phyloP scores from a whole-genome alignment of 352 stramenopile genomes.

The Globisporangium perplexum region DNA sequence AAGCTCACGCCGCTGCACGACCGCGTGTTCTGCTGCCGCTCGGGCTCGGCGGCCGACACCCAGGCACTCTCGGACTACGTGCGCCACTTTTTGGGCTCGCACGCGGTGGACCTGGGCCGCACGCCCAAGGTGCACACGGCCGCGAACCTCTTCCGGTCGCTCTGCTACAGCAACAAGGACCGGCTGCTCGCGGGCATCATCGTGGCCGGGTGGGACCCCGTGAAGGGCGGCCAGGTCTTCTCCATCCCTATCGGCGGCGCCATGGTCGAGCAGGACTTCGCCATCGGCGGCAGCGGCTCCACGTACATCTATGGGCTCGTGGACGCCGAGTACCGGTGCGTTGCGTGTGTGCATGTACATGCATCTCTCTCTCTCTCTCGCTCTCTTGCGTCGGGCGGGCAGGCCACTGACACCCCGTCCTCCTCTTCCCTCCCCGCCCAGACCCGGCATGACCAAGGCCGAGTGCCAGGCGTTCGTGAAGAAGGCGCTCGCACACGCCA shows the following conservation, averaged over 20 bases:
- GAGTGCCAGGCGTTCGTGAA: constrained; percentile 94
- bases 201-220: constrained; percentile 95
- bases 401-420: too few species aligned
- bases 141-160: constrained; percentile 94
- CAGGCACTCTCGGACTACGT: constrained; percentile 89
- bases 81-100: constrained; percentile 70
- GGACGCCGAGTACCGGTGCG: constrained; percentile 90
- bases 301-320: constrained; percentile 98
- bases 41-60: constrained; percentile 96
- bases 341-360: constrained; percentile 2
- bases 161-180: constrained; percentile 99
- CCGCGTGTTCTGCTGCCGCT: constrained; percentile 97
- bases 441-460: constrained; percentile 94
- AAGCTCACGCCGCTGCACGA: constrained; percentile 98
- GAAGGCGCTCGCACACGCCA: constrained; percentile 95
- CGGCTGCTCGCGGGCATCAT: constrained; percentile 94
- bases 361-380: too few species aligned
- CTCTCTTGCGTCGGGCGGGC: too few species aligned
- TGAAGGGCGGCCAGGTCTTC: constrained; percentile 95
- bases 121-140: constrained; percentile 95
- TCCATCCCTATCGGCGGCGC: constrained; percentile 94
- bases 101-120: constrained; percentile 82
- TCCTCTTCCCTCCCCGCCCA: too few species aligned
- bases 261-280: constrained; percentile 96
- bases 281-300: constrained; percentile 95